A percentile compares a stretch with the other conserved stretches of the same genome.
phyloP scores from a whole-genome alignment of 2,329 filamentous ascomycete species.

The Lachnellula suecica region DNA sequence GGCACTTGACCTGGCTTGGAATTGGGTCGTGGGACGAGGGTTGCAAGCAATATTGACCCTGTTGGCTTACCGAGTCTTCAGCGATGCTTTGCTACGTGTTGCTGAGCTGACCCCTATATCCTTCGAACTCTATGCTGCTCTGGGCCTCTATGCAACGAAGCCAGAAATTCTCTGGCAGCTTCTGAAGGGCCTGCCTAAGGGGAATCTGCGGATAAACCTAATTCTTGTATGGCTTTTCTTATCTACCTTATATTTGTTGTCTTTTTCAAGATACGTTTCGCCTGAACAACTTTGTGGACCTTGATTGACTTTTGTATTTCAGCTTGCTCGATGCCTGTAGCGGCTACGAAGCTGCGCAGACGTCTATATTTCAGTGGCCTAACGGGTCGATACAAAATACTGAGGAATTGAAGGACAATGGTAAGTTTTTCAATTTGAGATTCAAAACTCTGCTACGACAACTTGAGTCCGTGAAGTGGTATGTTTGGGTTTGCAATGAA shows the following conservation, averaged over 20 bases:
- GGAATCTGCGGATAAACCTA: conserved; percentile 12
- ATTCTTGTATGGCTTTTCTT: conserved; percentile 15
- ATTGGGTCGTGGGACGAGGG: conserved; percentile 15
- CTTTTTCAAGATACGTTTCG: conserved; percentile 3
- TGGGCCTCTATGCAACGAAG: conserved; percentile 11
- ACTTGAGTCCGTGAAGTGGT: no score
- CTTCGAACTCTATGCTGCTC: conserved; percentile 16
- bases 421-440: neutral
- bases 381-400: conserved; percentile 1
- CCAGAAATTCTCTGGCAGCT: conserved; percentile 9
- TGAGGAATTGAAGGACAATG: neutral
- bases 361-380: conserved; percentile 10
- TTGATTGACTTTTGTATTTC: neutral
- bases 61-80: conserved; percentile 15
- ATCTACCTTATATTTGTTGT: conserved; percentile 11
- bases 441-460: neutral
- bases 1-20: conserved; percentile 17
- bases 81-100: conserved; percentile 11
- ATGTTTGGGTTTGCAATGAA: no score
- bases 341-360: conserved; percentile 14
- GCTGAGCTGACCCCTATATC: conserved; percentile 9
- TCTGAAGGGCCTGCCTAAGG: conserved; percentile 3
- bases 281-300: neutral
- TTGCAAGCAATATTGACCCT: conserved; percentile 12
- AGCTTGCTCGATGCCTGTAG: conserved; percentile 14